Conservation (phyloP, 495 filamentous ascomycete species). For the Cercophora newfieldiana region DNA sequence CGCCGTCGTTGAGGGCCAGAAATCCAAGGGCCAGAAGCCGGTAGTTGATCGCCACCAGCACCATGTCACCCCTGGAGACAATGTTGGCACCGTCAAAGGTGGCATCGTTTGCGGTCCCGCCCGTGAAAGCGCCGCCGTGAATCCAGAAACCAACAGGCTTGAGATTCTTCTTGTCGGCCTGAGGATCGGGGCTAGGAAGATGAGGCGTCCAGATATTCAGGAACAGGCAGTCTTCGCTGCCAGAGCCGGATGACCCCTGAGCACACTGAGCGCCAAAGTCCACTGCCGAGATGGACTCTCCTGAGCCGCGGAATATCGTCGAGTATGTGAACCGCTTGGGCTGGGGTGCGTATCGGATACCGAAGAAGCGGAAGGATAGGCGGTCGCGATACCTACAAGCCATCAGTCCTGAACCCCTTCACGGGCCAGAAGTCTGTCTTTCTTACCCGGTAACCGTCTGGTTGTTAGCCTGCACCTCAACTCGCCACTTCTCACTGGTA, state of each 20-base stretch:
- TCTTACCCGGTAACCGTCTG: slow-evolving; percentile 46
- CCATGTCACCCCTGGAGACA: slow-evolving; percentile 54
- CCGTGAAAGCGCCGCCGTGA: slow-evolving; percentile 44
- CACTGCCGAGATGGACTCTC: slow-evolving; percentile 38
- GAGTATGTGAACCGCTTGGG: slow-evolving; percentile 45
- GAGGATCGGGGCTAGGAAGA: slow-evolving; percentile 39
- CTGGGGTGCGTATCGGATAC: slow-evolving; percentile 43
- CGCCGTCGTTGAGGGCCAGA: slow-evolving; percentile 44
- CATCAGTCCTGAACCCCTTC: background rate
- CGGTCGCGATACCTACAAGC: slow-evolving; percentile 45
- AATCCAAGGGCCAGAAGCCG: slow-evolving; percentile 65
- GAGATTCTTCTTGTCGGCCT: slow-evolving; percentile 27
- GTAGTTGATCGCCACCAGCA: slow-evolving; percentile 67
- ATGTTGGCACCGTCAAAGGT: slow-evolving; percentile 50
- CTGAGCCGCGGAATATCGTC: slow-evolving; percentile 34
- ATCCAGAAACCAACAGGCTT: slow-evolving; percentile 57
- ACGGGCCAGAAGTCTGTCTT: background rate
- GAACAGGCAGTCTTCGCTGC: slow-evolving; percentile 52
- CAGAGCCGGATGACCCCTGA: slow-evolving; percentile 36
- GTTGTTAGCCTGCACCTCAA: slow-evolving; percentile 44
- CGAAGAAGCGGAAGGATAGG: slow-evolving; percentile 52
- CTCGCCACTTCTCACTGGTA: slow-evolving; percentile 44
- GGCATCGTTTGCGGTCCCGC: slow-evolving; percentile 42
- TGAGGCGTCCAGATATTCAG: slow-evolving; percentile 57
- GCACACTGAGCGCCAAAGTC: slow-evolving; percentile 43